Percentiles rank a stretch among this genome's conserved stretches.
Evolutionary conservation across 768 basidiomycete species (phyloP).

Genomic region (Leccinellum rugosiceps): DNA sequence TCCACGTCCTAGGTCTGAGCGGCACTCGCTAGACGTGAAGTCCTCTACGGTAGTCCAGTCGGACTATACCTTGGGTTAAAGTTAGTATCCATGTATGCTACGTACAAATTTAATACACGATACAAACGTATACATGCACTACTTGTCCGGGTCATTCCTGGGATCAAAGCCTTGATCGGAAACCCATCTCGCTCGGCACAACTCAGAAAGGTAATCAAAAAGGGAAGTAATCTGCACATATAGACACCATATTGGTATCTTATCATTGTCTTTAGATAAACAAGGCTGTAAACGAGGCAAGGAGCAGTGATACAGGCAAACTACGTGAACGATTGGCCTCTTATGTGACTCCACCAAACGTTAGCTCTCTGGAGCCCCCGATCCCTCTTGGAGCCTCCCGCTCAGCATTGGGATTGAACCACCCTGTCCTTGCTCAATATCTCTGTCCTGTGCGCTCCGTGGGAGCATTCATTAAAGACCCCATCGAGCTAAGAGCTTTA

Average conservation of each 20-base stretch:
- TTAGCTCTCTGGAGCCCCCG: background rate
- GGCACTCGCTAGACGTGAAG: no score
- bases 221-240: background rate
- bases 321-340: background rate
- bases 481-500: background rate
- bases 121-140: no score
- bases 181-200: background rate
- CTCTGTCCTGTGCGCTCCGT: background rate
- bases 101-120: no score
- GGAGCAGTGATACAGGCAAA: background rate
- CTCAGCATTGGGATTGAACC: slow-evolving; percentile 1
- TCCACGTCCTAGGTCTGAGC: no score
- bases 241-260: background rate
- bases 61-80: no score
- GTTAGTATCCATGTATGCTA: no score
- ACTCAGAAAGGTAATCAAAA: background rate
- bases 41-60: no score
- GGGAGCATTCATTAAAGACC: background rate
- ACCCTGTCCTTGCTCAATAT: background rate
- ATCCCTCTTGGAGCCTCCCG: background rate
- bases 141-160: no score
- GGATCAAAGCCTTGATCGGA: no score
- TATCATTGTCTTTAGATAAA: background rate
- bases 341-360: background rate
- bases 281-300: background rate